Base-by-base conservation (phyloP, 2,329 filamentous ascomycete species). In the Achaetomium macrosporum region DNA sequence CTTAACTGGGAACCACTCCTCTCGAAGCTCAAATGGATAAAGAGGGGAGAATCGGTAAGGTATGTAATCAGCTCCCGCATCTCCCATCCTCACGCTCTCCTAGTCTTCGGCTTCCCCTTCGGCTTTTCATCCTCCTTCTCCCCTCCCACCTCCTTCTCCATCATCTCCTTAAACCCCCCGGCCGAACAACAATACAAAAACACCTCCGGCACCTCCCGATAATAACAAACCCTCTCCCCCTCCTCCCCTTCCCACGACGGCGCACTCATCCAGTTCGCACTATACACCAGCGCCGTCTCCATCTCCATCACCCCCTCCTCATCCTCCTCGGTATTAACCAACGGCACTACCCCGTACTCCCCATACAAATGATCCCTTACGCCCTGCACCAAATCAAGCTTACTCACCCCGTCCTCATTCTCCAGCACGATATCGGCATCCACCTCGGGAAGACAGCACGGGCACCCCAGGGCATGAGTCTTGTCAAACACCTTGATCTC, bases 351-450 rank as follows among this genome's bases (percentile, higher is more conserved):
- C 25, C 25, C 25, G n/a, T n/a, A n/a, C n/a, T n/a, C 25, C 25
- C 44, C 35, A 15, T 41, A 53, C 20, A 53, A 12, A 13, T 40
- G 41, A n/a, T 53, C 51, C 20, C 51, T 17, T 35, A 53, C 20
- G 2, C 25, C 46, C 5, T 13, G 13, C 16, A 53, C 36, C 4
- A 53, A 5, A 19, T 50, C 51, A 13, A 12, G 9, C 25, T 50
- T 53, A 30, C 12, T 45, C 9, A 53, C 46, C 11, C 51, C 51
- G 8, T 19, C 17, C 29, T 19, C 13, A 12, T 40, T 45, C 10
- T 29, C 43, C 6, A 53, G 15, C n/a, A 9, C 12, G 39, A 51
- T 46, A 15, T 16, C 46, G 1, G 59, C 33, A 8, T 19, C 9
- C n/a, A 37, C 48, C 12, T 39, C 31, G 15, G 48, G 48, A 10